Conservation (phyloP, 345 rosid species). For the Hevea brasiliensis region DNA sequence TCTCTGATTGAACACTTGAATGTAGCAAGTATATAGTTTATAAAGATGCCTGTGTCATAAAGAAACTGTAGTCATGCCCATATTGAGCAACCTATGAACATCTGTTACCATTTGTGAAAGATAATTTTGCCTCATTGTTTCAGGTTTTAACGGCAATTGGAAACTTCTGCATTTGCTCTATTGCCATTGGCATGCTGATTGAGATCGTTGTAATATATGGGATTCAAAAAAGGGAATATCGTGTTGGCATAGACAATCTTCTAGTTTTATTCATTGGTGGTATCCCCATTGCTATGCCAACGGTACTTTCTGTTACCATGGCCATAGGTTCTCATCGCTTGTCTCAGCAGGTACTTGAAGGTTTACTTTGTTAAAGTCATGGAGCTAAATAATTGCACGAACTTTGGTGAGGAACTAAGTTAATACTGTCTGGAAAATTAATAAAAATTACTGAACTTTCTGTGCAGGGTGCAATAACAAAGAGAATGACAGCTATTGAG, state of each 20-base stretch:
- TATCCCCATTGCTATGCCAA: constrained; percentile 98
- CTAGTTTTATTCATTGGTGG: constrained; percentile 90
- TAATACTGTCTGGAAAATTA: not conserved
- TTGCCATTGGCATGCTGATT: constrained; percentile 74
- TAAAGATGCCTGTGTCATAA: no score
- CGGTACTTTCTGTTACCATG: constrained; percentile 96
- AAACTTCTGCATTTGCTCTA: constrained; percentile 94
- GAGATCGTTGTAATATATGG: constrained; percentile 64
- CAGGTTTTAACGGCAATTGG: constrained; percentile 88
- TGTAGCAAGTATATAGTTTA: no score
- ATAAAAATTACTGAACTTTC: not conserved
- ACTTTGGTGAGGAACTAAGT: not conserved
- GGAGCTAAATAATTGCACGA: not conserved
- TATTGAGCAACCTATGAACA: not conserved
- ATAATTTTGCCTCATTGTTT: constrained; percentile 16
- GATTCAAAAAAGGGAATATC: constrained; percentile 48
- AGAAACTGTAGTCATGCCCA: not conserved
- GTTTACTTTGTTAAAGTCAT: not conserved
- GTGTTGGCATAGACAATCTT: constrained; percentile 77
- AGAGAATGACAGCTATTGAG: constrained; percentile 96
- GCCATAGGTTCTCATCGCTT: constrained; percentile 88
- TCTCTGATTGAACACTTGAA: not conserved
- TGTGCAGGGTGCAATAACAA: constrained; percentile 80
- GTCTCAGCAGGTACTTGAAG: constrained; percentile 61
- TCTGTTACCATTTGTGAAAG: not conserved